Conservation (phyloP, 345 rosid species). For the Streptanthus diversifolius region DNA sequence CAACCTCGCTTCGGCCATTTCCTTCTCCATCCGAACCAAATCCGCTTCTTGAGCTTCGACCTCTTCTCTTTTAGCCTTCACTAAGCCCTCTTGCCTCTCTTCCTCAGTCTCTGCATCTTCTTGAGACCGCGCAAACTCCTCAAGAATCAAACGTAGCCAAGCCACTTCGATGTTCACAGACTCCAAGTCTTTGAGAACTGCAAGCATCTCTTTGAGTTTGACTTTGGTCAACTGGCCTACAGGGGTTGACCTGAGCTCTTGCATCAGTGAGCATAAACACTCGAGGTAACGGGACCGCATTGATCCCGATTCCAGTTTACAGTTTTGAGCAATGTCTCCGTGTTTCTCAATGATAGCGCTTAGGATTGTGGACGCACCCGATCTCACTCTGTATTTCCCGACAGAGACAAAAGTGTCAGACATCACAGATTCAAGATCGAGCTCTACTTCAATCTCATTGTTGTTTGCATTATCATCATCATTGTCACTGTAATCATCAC, state of each 20-base stretch:
- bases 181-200: conserved; percentile 74
- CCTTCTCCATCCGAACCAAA: conserved; percentile 48
- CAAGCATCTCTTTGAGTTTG: conserved; percentile 63
- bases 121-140: conserved; percentile 46
- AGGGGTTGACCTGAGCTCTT: conserved; percentile 60
- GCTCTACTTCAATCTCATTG: conserved; percentile 31
- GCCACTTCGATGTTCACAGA: conserved; percentile 55
- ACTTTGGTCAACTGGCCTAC: conserved; percentile 53
- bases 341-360: conserved; percentile 53
- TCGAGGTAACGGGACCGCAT: conserved; percentile 69
- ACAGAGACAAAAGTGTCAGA: conserved; percentile 66
- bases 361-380: conserved; percentile 46
- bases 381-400: conserved; percentile 65
- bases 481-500: conserved; percentile 18
- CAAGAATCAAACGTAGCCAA: conserved; percentile 58
- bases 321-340: conserved; percentile 74
- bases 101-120: conserved; percentile 43
- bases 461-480: conserved; percentile 24
- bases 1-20: conserved; percentile 37
- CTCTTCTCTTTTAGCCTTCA: conserved; percentile 48
- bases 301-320: conserved; percentile 61
- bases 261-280: conserved; percentile 68
- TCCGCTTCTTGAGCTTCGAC: conserved; percentile 44
- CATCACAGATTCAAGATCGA: conserved; percentile 49
- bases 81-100: conserved; percentile 33